Conservation (phyloP, 768 basidiomycete genomes). For the Galerina marginata region DNA sequence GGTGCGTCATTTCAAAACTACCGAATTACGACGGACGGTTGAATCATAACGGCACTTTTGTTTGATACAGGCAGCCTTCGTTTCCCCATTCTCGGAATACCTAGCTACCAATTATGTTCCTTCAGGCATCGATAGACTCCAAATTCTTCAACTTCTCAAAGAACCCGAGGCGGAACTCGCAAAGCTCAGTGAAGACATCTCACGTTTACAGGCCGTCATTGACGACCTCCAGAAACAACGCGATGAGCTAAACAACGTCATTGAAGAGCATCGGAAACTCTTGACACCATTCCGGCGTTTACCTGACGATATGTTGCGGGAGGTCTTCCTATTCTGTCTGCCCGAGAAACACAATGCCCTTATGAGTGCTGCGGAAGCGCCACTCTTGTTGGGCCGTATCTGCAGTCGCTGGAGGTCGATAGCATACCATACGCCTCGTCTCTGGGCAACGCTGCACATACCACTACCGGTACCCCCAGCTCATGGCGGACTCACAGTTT, state of each 20-base stretch:
- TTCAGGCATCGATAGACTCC: conserved; percentile 9
- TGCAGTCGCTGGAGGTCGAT: conserved; percentile 23
- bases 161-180: conserved; percentile 8
- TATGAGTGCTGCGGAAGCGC: conserved; percentile 16
- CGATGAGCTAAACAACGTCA: conserved; percentile 6
- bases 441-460: conserved; percentile 23
- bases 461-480: conserved; percentile 16
- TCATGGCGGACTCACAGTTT: background rate
- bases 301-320: conserved; percentile 22
- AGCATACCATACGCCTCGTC: conserved; percentile 15
- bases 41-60: background rate
- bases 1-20: background rate
- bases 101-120: conserved; percentile 23
- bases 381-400: conserved; percentile 19
- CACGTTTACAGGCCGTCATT: conserved; percentile 4
- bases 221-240: conserved; percentile 5
- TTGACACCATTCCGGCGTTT: conserved; percentile 18
- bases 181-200: conserved; percentile 13
- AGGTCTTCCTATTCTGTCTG: conserved; percentile 20
- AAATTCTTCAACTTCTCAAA: conserved; percentile 11
- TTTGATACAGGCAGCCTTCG: conserved; percentile 54
- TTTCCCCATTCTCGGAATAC: conserved; percentile 13
- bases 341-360: conserved; percentile 20
- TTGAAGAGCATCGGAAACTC: conserved; percentile 17
- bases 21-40: background rate